These are phyloP conservation scores for Neofusicoccum parvum DNA, from an alignment of 2,329 filamentous ascomycete species.

Conservation along the genomic window DNA sequence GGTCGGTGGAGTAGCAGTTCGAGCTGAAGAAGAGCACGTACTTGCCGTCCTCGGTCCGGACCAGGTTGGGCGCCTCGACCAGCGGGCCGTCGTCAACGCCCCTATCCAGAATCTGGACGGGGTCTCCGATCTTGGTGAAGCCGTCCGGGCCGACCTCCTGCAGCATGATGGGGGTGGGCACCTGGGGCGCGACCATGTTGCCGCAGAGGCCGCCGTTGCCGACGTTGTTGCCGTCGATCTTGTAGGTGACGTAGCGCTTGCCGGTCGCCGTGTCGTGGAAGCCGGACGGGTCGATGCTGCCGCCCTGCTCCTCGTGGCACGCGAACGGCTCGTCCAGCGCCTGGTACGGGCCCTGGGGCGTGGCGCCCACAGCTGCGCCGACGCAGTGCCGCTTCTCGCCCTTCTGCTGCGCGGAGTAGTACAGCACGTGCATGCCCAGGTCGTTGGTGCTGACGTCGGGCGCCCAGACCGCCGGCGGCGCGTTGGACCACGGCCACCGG, in stretches of 20 bases:
- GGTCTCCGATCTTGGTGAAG: conserved; percentile 54
- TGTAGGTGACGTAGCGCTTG: conserved; percentile 63
- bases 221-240: conserved; percentile 65
- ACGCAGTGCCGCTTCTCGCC: conserved; percentile 56
- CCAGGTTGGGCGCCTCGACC: conserved; percentile 63
- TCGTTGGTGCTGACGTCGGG: conserved; percentile 33
- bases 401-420: conserved; percentile 57
- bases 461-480: conserved; percentile 35
- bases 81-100: conserved; percentile 54
- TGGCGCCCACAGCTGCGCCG: conserved; percentile 55
- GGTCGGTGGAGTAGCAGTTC: conserved; percentile 57
- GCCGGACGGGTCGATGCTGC: conserved; percentile 64
- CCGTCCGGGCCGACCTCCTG: conserved; percentile 57
- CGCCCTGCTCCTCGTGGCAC: conserved; percentile 52
- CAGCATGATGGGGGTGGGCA: conserved; percentile 59
- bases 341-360: conserved; percentile 56
- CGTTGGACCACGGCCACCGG: conserved; percentile 22
- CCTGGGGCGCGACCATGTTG: conserved; percentile 45
- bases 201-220: conserved; percentile 50
- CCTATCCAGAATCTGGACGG: conserved; percentile 53
- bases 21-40: conserved; percentile 67
- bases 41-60: conserved; percentile 48
- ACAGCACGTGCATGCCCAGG: conserved; percentile 60
- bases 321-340: conserved; percentile 52
- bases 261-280: conserved; percentile 58